Conservation (phyloP, 352 stramenopile species). For the Globisporangium acanthophoron region DNA sequence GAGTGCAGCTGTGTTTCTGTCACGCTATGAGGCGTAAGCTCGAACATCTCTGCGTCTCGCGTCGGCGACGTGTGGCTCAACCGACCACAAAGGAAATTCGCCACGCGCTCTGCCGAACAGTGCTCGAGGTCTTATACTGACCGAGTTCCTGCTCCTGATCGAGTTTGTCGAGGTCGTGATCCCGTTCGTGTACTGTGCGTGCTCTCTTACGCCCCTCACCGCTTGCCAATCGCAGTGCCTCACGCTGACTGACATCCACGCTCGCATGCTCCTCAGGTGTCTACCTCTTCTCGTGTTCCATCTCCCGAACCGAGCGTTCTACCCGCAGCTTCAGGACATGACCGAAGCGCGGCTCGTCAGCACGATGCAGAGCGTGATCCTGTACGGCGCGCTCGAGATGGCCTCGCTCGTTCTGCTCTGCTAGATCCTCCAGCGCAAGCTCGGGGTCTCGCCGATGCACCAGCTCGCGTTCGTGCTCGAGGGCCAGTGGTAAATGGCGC, state of each 20-base stretch:
- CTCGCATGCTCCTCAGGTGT: conserved; percentile 7
- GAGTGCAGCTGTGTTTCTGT: conserved; percentile 40
- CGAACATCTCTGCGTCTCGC: no score
- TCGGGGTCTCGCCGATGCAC: conserved; percentile 19
- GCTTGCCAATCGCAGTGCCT: not conserved
- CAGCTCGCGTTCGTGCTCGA: conserved; percentile 36
- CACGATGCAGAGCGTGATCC: conserved; percentile 22
- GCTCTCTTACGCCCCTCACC: not conserved
- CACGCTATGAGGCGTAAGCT: conserved; percentile 26
- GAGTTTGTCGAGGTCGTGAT: conserved; percentile 39
- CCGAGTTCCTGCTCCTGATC: conserved; percentile 37
- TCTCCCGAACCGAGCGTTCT: conserved; percentile 26
- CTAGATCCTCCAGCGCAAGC: conserved; percentile 16
- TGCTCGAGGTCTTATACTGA: conserved; percentile 28
- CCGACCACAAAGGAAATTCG: no score
- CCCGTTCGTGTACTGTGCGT: conserved; percentile 34
- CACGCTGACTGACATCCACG: no score
- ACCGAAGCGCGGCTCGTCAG: conserved; percentile 8
- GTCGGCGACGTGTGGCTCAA: no score
- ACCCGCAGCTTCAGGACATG: conserved; percentile 20
- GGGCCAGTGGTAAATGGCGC: conserved; percentile 24
- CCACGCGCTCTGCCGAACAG: no score
- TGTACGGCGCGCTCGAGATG: conserved; percentile 33
- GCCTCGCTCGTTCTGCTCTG: conserved; percentile 28
- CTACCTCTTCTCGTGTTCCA: conserved; percentile 19